Evolutionary conservation across 2,329 filamentous ascomycete species (phyloP), one percentile per base, ranked within the genome.

Genomic region (Teratosphaeria pseudoeucalypti): DNA sequence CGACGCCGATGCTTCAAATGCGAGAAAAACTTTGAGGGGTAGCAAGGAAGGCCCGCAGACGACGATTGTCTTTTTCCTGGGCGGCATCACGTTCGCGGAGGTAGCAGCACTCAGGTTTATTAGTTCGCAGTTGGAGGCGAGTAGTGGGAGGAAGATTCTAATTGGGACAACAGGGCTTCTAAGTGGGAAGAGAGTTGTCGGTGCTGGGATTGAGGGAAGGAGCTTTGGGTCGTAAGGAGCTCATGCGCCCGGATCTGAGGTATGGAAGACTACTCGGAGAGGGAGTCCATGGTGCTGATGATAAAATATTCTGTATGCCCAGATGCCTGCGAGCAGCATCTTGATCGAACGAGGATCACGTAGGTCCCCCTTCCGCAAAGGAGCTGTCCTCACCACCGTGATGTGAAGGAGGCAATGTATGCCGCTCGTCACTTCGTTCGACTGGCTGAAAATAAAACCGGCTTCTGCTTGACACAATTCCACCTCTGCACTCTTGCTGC

Each of bases 61-160:
- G 0, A 87, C 95, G 0, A 89, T 96, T 70, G 86, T 99, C n/a
- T 95, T 97, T 66, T 97, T 97, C 75, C 78, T 99, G 19, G 94
- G 94, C n/a, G 95, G 94, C 1, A 89, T 99, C 58, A 96, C 91
- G 0, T 96, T 95, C 71, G 92, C 94, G 0, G 94, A 99, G 75
- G 92, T 99, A 72, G 91, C 95, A 49, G 94, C 95, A 23, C 73
- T 99, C 71, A 82, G 95, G 58, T 97, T 96, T 71, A 87, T 99
- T 66, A 90, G 89, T 10, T 85, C 85, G 71, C 86, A 92, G 73
- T 62, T 79, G 60, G 73, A 84, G 83, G 75, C 71, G 0, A 73
- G 81, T 56, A 73, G 81, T 56, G 86, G 87, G 66, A 85, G 89
- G 72, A 89, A 89, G 70, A 87, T 99, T 66, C 80, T 99, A 55